phyloP scores from a whole-genome alignment of 148 eudicot species.

The Silene conica region DNA sequence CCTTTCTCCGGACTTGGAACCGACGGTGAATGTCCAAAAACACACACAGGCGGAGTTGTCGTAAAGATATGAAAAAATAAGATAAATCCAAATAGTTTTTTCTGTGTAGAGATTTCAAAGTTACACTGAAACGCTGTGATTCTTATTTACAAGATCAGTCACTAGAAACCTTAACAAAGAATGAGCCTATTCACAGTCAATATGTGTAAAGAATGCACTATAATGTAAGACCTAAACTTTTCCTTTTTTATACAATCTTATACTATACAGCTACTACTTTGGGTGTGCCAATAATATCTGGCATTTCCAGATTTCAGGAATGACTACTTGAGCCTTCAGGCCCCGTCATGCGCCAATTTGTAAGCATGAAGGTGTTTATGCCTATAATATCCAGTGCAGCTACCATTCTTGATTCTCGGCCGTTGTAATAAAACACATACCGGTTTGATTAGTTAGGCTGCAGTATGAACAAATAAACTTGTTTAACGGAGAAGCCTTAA shows the following conservation, averaged over 20 bases:
- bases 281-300: slow-evolving; percentile 7
- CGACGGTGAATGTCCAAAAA: too few relatives aligned
- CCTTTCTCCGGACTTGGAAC: too few relatives aligned
- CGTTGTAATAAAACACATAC: not conserved
- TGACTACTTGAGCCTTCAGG: slow-evolving; percentile 4
- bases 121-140: slow-evolving; percentile 14
- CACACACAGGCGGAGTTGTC: too few relatives aligned
- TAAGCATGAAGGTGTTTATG: slow-evolving; percentile 13
- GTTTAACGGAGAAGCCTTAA: not conserved
- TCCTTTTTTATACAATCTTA: slow-evolving; percentile 21
- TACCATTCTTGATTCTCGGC: slow-evolving; percentile 7
- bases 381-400: not conserved
- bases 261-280: slow-evolving; percentile 25
- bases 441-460: slow-evolving; percentile 32
- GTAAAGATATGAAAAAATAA: not conserved
- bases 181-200: slow-evolving; percentile 31
- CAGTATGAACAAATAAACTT: slow-evolving; percentile 17
- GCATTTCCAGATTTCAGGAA: slow-evolving; percentile 18
- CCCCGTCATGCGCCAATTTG: slow-evolving; percentile 6
- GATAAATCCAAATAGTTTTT: not conserved
- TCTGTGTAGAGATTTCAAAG: not conserved
- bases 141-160: slow-evolving; percentile 20
- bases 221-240: slow-evolving; percentile 22
- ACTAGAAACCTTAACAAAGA: slow-evolving; percentile 19
- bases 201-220: slow-evolving; percentile 19